These are phyloP conservation scores for Talaromyces sp. DNA, from an alignment of 2,329 filamentous ascomycete genomes.

Conservation along the genomic window DNA sequence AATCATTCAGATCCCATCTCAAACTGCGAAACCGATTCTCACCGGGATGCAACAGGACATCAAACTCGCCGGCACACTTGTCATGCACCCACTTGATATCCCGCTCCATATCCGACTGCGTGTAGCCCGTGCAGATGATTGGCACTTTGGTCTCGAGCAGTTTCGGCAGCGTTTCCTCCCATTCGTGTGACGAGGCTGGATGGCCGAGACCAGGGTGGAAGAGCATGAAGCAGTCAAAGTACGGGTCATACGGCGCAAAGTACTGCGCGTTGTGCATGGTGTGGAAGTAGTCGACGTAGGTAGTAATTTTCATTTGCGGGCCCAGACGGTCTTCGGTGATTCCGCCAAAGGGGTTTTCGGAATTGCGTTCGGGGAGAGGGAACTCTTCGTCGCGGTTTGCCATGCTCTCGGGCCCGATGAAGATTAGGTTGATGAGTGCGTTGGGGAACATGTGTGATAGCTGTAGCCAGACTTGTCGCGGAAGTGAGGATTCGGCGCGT, in stretches of 20 bases:
- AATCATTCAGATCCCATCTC: constrained; percentile 93
- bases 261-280: constrained; percentile 86
- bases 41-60: constrained; percentile 82
- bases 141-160: constrained; percentile 94
- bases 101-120: constrained; percentile 87
- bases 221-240: constrained; percentile 95
- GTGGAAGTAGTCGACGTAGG: constrained; percentile 97
- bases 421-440: constrained; percentile 82
- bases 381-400: constrained; percentile 88
- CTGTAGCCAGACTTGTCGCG: constrained; percentile 89
- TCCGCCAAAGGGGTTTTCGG: constrained; percentile 86
- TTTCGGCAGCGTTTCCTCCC: constrained; percentile 83
- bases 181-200: constrained; percentile 87
- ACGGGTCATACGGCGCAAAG: constrained; percentile 93
- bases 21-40: constrained; percentile 93
- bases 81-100: constrained; percentile 87
- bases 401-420: constrained; percentile 96
- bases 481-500: constrained; percentile 93
- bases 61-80: constrained; percentile 83
- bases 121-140: constrained; percentile 92
- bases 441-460: constrained; percentile 92
- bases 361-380: constrained; percentile 78
- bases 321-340: constrained; percentile 87
- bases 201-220: constrained; percentile 97
- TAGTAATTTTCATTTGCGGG: constrained; percentile 90